Evolutionary conservation across 441 rosid genomes (phyloP).

Genomic region (Isatis lusitanica): DNA sequence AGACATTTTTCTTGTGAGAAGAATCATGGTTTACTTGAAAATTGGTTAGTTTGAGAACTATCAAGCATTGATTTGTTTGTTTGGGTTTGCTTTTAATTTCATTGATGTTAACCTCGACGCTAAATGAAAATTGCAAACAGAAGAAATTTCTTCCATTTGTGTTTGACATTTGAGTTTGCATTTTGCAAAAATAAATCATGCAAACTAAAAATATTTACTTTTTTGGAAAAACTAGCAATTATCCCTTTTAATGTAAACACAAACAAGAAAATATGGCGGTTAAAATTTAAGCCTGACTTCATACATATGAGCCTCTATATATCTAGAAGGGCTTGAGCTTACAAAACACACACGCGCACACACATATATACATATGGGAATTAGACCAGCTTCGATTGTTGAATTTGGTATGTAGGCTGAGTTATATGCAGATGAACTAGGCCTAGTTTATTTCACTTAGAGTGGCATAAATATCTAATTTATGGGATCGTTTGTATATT

Average conservation of each 20-base stretch:
- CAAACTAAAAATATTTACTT: neutral
- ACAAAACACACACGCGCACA: neutral
- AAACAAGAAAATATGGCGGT: no score
- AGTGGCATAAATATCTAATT: neutral
- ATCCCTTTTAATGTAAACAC: no score
- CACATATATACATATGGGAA: neutral
- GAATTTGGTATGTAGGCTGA: slow-evolving; percentile 28
- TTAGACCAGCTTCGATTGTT: neutral
- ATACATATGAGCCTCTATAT: no score
- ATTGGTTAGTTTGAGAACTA: neutral
- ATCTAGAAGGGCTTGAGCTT: no score
- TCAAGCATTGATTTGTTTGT: neutral
- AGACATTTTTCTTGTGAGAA: neutral
- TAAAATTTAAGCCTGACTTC: no score
- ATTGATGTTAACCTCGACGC: neutral
- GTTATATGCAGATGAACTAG: slow-evolving; percentile 24
- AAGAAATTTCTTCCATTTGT: neutral
- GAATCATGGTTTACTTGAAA: neutral
- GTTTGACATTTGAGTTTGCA: neutral
- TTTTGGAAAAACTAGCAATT: no score
- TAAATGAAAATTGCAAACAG: neutral
- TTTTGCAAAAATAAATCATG: neutral
- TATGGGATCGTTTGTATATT: neutral
- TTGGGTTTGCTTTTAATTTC: neutral
- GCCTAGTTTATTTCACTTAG: neutral